Conservation (phyloP, 176 grass and related monocot genomes). For the Cenchrus purpureus region DNA sequence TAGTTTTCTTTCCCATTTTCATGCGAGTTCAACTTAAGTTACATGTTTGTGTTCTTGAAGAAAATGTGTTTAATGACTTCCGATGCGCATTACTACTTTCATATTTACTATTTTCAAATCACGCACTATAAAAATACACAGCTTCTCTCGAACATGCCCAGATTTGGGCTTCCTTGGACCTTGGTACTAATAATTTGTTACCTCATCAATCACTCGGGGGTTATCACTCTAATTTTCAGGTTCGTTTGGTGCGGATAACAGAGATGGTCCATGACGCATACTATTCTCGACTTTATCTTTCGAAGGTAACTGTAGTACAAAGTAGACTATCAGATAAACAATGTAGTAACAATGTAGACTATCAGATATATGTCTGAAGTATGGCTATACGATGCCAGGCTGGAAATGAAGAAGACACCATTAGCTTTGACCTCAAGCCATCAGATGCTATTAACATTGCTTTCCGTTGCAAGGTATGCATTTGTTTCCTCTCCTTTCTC, state of each 20-base stretch:
- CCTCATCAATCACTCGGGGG: constrained; percentile 6
- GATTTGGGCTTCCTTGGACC: background rate
- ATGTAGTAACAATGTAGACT: background rate
- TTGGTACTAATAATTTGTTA: constrained; percentile 34
- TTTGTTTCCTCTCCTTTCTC: constrained; percentile 28
- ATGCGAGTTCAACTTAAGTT: background rate
- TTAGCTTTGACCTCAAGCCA: constrained; percentile 81
- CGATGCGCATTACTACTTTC: background rate
- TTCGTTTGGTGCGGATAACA: constrained; percentile 79
- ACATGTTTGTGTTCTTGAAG: background rate
- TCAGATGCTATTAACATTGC: constrained; percentile 99
- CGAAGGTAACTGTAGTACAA: constrained; percentile 61
- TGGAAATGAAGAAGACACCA: constrained; percentile 74
- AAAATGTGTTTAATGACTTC: constrained; percentile 12
- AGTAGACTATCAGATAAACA: background rate
- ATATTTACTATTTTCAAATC: background rate
- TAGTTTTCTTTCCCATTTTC: background rate
- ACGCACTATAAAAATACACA: background rate
- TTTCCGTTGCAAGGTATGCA: constrained; percentile 90
- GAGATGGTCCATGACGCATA: constrained; percentile 86
- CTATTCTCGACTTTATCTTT: constrained; percentile 84
- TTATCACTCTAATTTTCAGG: constrained; percentile 50
- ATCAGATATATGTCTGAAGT: constrained; percentile 7
- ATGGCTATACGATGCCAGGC: constrained; percentile 41
- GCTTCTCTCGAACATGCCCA: constrained; percentile 18